phyloP scores from a whole-genome alignment of 2,329 filamentous ascomycete species.

The Arthrobotrys pseudoclavata region DNA sequence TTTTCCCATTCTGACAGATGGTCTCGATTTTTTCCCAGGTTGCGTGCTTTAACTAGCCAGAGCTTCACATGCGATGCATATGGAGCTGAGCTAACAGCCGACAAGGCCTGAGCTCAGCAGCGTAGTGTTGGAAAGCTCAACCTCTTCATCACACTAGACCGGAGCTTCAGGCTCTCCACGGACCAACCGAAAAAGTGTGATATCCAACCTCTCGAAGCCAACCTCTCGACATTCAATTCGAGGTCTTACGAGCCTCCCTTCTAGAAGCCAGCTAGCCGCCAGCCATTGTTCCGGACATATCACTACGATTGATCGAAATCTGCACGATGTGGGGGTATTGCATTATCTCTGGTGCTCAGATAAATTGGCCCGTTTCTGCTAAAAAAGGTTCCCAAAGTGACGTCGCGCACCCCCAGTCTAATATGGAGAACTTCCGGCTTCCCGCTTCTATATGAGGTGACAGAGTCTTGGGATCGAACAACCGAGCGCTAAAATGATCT shows the following conservation, averaged over 20 bases:
- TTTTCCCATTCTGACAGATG: not conserved
- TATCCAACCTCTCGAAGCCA: constrained; percentile 12
- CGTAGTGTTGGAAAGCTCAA: constrained; percentile 18
- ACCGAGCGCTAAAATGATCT: constrained; percentile 53
- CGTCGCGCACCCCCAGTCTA: constrained; percentile 25
- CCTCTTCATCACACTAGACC: not conserved
- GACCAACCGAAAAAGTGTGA: constrained; percentile 3
- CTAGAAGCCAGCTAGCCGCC: constrained; percentile 35
- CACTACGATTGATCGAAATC: constrained; percentile 8
- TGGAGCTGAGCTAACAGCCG: constrained; percentile 5
- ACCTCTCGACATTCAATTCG: not conserved
- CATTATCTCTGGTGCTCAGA: constrained; percentile 28
- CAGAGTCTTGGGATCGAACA: constrained; percentile 31
- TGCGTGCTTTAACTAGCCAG: not conserved
- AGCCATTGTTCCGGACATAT: constrained; percentile 26
- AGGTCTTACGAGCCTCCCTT: constrained; percentile 1
- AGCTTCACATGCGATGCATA: constrained; percentile 13
- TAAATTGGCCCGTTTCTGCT: constrained; percentile 34
- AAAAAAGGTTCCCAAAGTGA: constrained; percentile 32
- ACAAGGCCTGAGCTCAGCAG: not conserved
- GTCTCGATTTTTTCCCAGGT: not conserved
- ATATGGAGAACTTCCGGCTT: constrained; percentile 40
- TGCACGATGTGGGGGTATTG: constrained; percentile 18
- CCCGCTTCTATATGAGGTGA: constrained; percentile 53
- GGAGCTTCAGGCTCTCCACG: constrained; percentile 1